Evolutionary conservation across 352 stramenopile genomes (phyloP), one percentile per base, ranked within the genome.

Genomic region (Pythium guiyangense): DNA sequence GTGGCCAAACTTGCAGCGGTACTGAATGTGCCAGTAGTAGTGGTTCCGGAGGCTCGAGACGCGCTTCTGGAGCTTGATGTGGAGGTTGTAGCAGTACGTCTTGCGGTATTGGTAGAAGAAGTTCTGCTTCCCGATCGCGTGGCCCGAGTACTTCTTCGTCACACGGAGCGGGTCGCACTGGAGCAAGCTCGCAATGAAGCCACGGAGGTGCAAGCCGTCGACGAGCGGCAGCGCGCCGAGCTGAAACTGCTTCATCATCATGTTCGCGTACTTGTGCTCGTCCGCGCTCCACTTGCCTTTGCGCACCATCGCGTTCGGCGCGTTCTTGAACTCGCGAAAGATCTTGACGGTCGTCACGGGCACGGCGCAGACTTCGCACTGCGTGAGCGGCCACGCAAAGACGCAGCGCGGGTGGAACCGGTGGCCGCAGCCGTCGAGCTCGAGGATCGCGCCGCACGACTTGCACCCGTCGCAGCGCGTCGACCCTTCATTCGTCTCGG

Each of bases 211-310:
- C 46, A 93, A 67, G 20, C 80, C 80, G 47, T 84, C 68, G 0
- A 74, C 73, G 27, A 93, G 77, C 20, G 80, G 83, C 55, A 91
- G 53, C 12, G 73, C 71, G 48, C 83, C 79, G 52, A 86, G 62
- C 55, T 90, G 77, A 58, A 93, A 93, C 67, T 89, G 76, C 59
- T 85, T 88, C 77, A 90, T 89, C 60, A 93, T 75, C 60, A 88
- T 75, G 66, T 88, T 80, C 40, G 79, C 81, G 71, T 91, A 90
- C 57, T 88, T 85, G 64, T 87, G 73, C 51, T 93, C 83, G 57
- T 85, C 78, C 3, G 70, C 67, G 51, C 70, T 77, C 83, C 83
- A 91, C 69, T 90, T 90, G 55, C 80, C 80, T 64, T 87, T 90
- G 63, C 80, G 80, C 57, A 53, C 63, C 60, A 69, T 77, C 48